Percentiles rank a stretch among this genome's conserved stretches.
Evolutionary conservation across 192 early-diverging fungal genomes (phyloP).

Genomic region (Nowakowskiella sp.): DNA sequence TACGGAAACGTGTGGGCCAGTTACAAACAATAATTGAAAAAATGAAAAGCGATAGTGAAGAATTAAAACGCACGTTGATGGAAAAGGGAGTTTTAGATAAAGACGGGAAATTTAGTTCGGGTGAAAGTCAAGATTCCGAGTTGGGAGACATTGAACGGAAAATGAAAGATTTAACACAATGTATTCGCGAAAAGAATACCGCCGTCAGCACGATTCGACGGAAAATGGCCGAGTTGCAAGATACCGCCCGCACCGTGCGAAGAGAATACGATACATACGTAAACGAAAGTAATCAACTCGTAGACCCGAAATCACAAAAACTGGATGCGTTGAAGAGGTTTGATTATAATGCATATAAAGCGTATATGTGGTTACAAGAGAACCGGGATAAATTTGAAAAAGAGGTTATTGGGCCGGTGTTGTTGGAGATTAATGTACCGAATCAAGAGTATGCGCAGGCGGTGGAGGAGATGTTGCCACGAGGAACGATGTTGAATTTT

Average conservation of each 20-base stretch:
- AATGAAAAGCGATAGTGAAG: constrained; percentile 29
- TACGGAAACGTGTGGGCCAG: constrained; percentile 21
- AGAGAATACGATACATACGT: no score
- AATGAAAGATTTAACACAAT: constrained; percentile 19
- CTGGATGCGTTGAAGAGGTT: constrained; percentile 41
- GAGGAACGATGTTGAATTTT: constrained; percentile 54
- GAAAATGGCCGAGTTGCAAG: no score
- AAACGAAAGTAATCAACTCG: no score
- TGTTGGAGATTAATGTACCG: constrained; percentile 62
- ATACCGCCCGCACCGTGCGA: no score
- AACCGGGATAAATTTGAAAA: constrained; percentile 58
- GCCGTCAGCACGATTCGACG: no score
- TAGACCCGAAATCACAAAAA: constrained; percentile 43
- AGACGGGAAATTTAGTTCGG: constrained; percentile 5
- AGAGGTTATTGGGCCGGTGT: constrained; percentile 64
- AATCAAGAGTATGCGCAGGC: constrained; percentile 51
- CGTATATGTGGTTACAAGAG: constrained; percentile 58
- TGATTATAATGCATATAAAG: constrained; percentile 49
- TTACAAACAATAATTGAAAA: constrained; percentile 26
- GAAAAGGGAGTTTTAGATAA: constrained; percentile 22
- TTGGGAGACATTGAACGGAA: constrained; percentile 19
- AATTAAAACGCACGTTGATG: constrained; percentile 36
- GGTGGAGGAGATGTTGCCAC: constrained; percentile 51
- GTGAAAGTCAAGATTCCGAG: background rate
- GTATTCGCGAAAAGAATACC: constrained; percentile 19